Evolutionary conservation across 2,329 filamentous ascomycete genomes (phyloP), one percentile per base, ranked within the genome.

Genomic region (Myriosclerotinia scirpicola): DNA sequence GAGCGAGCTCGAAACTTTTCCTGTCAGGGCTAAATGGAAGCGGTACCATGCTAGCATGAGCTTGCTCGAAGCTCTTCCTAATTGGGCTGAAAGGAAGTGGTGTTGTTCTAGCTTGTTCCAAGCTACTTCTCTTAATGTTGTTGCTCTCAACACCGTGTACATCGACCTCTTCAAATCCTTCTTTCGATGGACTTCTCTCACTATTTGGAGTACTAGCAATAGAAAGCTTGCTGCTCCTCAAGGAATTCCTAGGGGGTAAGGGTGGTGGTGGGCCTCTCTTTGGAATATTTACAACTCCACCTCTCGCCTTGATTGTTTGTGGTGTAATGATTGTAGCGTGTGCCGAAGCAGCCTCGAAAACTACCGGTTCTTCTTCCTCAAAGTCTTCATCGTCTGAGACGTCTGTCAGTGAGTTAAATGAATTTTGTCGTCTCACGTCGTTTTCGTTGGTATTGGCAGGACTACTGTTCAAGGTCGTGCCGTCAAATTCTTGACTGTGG

Each of bases 261-360:
- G 75, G 83, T 11, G 90, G 87, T 1, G 93, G 93, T 0, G 92
- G 86, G 1, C 88, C 79, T 46, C 92, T 85, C 79, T 94, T 96
- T 15, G 91, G 87, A 67, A 97, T 96, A 55, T 87, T 93, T 38
- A 97, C 91, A 61, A 97, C 81, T 61, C 90, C 89, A 34, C 92
- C 91, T 74, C 91, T 90, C 50, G 87, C 89, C 36, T 75, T 76
- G 46, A 76, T 72, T 9, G 71, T 70, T 56, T 72, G 69, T 1
- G 90, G 87, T 2, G 85, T 84, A 58, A 87, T 80, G 54, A 85
- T 82, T 20, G 86, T 80, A 20, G 84, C 83, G 68, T 86, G 83
- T 20, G 85, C 81, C 5, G 83, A 80, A 15, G 81, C 86, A 63
- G 91, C 84, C 73, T 91, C 88, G 68, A 88, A 90, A 40, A 93